Base-by-base conservation (phyloP, 305 asterid genomes). In the Fraxinus albicans region DNA sequence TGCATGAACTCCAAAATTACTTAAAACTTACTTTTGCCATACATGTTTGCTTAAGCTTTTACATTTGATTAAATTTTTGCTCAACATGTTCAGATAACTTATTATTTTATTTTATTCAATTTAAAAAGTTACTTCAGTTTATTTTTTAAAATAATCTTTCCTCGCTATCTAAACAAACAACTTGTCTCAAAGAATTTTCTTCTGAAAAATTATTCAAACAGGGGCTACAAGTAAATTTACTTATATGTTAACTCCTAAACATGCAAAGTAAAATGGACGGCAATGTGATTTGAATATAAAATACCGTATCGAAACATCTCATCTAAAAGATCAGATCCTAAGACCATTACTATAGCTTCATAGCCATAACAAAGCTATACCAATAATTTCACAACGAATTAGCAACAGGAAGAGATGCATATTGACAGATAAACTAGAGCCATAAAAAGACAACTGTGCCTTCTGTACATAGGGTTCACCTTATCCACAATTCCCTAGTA, bases 401-500 rank as follows among this genome's bases (percentile, higher is more conserved):
- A 74, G 72, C 36, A 69, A 75, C 70, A 23, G 33, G 23, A 82
- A 83, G 76, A 77, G 10, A 77, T 63, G 25, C 35, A 40, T 77
- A 86, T 79, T 23, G 79, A 88, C 85, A 76, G 80, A 83, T 31
- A 70, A 67, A 70, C 42, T 31, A 70, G 23, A 70, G 76, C 76
- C 8, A 70, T 6, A 7, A 29, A 70, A 70, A 2, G 8, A 29
- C 79, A 83, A 81, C 85, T 58, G 77, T 81, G 87, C 80, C 77
- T 76, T 81, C 82, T 63, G 85, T 80, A 82, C 87, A 86, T 27
- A 27, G 70, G 77, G 77, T 82, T 67, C 79, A 73, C 75, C 67
- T 23, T 63, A 82, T 72, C 25, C 77, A 42, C 86, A 8, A n/a
- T 73, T 83, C 50, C 77, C 78, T 38, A 70, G 53, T 65, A 80